These are phyloP conservation scores for Colletotrichum incanum DNA, from an alignment of 2,329 filamentous ascomycete genomes.

Conservation along the genomic window DNA sequence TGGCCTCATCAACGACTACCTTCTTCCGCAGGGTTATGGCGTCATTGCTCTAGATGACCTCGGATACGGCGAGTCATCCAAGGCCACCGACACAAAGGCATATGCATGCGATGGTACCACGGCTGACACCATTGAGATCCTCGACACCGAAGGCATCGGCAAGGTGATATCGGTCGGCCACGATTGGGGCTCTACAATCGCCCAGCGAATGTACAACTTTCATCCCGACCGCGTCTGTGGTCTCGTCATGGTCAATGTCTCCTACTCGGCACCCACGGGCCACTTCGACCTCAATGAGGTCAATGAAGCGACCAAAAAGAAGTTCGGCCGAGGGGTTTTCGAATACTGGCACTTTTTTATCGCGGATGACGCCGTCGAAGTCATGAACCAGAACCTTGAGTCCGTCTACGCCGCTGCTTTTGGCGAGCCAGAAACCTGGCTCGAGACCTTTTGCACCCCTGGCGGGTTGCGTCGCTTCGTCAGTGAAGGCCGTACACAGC, in stretches of 20 bases:
- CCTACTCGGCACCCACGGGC: constrained; percentile 55
- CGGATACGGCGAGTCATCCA: constrained; percentile 58
- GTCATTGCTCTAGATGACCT: constrained; percentile 57
- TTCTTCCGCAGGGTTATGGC: constrained; percentile 54
- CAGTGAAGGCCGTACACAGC: constrained; percentile 45
- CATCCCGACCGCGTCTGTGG: constrained; percentile 57
- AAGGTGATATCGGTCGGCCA: constrained; percentile 62
- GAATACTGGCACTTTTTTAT: constrained; percentile 65
- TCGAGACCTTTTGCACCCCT: constrained; percentile 54
- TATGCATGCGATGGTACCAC: constrained; percentile 57
- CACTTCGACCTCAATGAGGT: constrained; percentile 55
- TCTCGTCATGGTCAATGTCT: constrained; percentile 59
- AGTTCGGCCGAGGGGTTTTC: constrained; percentile 55
- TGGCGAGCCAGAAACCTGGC: constrained; percentile 49
- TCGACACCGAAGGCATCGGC: constrained; percentile 55
- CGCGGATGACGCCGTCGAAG: constrained; percentile 53
- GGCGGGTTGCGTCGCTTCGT: constrained; percentile 53
- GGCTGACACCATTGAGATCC: constrained; percentile 57
- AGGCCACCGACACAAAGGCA: constrained; percentile 54
- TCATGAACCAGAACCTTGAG: constrained; percentile 58
- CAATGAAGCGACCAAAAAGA: constrained; percentile 51
- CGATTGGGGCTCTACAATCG: constrained; percentile 63
- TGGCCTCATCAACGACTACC: constrained; percentile 56
- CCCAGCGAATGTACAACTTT: constrained; percentile 59
- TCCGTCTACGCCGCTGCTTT: constrained; percentile 55